phyloP scores from a whole-genome alignment of 163 green algal genomes.

The Chlorella variabilis region DNA sequence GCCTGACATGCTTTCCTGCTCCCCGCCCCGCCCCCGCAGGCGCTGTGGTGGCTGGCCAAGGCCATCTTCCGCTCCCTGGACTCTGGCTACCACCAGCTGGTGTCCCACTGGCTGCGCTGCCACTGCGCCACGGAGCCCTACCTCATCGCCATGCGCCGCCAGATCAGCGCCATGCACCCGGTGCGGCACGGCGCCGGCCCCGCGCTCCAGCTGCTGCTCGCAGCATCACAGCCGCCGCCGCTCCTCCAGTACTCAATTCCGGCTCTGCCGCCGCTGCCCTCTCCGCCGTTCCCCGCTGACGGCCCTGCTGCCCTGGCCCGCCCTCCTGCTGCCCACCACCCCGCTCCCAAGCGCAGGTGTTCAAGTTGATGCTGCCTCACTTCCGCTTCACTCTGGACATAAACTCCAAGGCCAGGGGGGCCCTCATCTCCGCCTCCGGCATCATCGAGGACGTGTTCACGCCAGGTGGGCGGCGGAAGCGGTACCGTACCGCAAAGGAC shows the following conservation, averaged over 20 bases:
- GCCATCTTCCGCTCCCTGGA: constrained; percentile 48
- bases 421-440: constrained; percentile 59
- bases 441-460: constrained; percentile 59
- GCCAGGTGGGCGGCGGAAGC: not conserved
- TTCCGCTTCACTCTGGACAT: constrained; percentile 61
- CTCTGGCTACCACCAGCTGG: constrained; percentile 54
- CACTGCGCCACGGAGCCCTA: constrained; percentile 65
- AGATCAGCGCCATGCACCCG: constrained; percentile 59
- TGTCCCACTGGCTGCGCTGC: constrained; percentile 60
- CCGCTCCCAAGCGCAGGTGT: constrained; percentile 45
- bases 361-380: constrained; percentile 66
- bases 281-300: too few species aligned
- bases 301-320: too few species aligned
- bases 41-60: constrained; percentile 63
- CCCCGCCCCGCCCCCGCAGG: not conserved
- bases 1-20: too few species aligned
- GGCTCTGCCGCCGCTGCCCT: too few species aligned
- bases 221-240: too few species aligned
- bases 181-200: constrained; percentile 7
- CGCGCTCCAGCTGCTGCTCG: not conserved
- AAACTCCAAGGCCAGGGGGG: constrained; percentile 52
- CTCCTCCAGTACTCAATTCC: too few species aligned
- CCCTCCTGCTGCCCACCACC: too few species aligned
- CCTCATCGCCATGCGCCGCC: constrained; percentile 55
- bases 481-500: not conserved